Base-by-base conservation (phyloP, 2,329 filamentous ascomycete species). In the Myriangium duriaei region DNA sequence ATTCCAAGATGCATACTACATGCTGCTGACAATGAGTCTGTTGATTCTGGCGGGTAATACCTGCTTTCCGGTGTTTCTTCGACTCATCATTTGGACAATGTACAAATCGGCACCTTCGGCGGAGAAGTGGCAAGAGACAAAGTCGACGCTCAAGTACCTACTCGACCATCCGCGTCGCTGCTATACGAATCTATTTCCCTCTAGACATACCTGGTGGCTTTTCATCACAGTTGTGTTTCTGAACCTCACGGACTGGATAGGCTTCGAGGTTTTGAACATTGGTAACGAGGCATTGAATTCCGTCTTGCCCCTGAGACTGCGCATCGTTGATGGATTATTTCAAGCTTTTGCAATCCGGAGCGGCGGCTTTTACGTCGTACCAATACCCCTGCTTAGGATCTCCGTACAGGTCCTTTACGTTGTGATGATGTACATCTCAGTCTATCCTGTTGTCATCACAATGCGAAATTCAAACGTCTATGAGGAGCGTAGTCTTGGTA, bases 381-480 rank as follows among this genome's bases (percentile, higher is more conserved):
- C 59, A 12, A 54, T 56, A 4, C 52, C 67, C 3, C 52, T 51
- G 1, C 59, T 75, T 2, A 70, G 67, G 26, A 69, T 73, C 4
- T 66, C 63, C 2, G 63, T 75, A 0, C 73, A 74, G 41, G 64
- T 76, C 24, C 65, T 72, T 21, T 69, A 75, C 41, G 59, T 77
- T 0, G 63, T 74, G 31, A 77, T 78, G 74, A 78, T 79, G 74
- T 78, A 76, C 53, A 75, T 78, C 32, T 68, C 68, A 4, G 67
- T 71, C 3, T 75, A 73, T 42, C 74, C 74, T 0, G 69, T 76
- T 19, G 72, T 71, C 11, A 74, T 78, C 37, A 72, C 64, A 12
- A 74, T 78, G 55, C 67, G 74, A 30, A 67, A 71, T 37, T 69
- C 66, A 19, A 76, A 74, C 44, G 69, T 72, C 4, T 77, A 77